Evolutionary conservation across 176 grass and related monocot species (phyloP).

Genomic region (Oryza glumipatula): DNA sequence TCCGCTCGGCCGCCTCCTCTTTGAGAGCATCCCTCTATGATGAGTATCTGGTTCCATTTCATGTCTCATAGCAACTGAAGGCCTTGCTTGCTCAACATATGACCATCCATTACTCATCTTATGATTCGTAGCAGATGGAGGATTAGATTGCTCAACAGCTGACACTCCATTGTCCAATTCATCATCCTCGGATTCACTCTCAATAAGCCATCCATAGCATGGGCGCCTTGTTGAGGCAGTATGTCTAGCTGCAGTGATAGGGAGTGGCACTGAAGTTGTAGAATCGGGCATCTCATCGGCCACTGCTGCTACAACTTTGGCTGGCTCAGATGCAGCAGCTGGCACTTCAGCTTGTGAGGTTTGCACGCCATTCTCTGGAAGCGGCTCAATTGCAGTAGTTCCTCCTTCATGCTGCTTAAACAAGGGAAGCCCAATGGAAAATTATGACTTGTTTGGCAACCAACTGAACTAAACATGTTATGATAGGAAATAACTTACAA

Average conservation of each 20-base stretch:
- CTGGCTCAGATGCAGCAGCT: neutral
- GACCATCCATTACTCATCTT: neutral
- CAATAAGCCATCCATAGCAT: slow-evolving; percentile 36
- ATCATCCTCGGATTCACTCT: slow-evolving; percentile 22
- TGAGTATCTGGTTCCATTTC: neutral
- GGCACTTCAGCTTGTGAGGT: neutral
- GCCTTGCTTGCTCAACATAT: neutral
- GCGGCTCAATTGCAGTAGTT: neutral
- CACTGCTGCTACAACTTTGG: neutral
- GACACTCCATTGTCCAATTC: neutral
- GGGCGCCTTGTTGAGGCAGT: slow-evolving; percentile 5
- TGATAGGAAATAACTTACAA: too few relatives aligned
- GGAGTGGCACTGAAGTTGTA: neutral
- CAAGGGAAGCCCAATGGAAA: neutral
- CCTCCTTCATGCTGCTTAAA: slow-evolving; percentile 10
- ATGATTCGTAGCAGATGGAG: neutral
- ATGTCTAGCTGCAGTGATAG: neutral
- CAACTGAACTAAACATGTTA: neutral
- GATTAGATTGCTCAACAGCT: neutral
- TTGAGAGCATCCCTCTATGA: neutral
- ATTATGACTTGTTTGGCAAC: neutral
- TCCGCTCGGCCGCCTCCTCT: slow-evolving; percentile 28
- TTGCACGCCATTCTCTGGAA: neutral
- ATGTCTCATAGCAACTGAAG: neutral
- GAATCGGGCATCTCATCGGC: neutral